These are phyloP conservation scores for Davidsoniella eucalypti DNA, from an alignment of 2,329 filamentous ascomycete species.

Conservation along the genomic window DNA sequence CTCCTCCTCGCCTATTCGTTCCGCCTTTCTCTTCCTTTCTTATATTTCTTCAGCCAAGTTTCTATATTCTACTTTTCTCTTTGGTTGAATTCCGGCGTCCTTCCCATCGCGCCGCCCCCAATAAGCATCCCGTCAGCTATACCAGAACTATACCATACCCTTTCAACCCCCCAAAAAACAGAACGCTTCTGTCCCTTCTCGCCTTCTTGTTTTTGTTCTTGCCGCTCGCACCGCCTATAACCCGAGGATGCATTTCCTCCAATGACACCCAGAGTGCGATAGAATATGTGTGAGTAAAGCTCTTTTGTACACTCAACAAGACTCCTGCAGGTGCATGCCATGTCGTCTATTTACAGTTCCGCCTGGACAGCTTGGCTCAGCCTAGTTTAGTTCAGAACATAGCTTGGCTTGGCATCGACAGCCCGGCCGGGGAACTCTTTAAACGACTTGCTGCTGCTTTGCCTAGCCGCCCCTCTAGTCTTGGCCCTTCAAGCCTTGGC, in stretches of 20 bases:
- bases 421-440: neutral
- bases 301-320: neutral
- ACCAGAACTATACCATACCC: no score
- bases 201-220: neutral
- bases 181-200: neutral
- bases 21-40: slow-evolving; percentile 7
- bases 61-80: neutral
- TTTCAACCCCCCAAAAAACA: neutral
- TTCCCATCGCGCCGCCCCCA: no score
- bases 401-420: neutral
- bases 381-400: no score
- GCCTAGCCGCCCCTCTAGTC: no score
- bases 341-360: neutral
- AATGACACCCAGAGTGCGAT: slow-evolving; percentile 7
- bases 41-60: neutral
- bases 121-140: no score
- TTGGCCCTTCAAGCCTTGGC: neutral
- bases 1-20: slow-evolving; percentile 2
- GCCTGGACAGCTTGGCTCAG: neutral
- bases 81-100: no score
- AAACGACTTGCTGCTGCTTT: no score
- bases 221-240: neutral
- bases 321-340: slow-evolving; percentile 1
- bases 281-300: slow-evolving; percentile 10
- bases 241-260: slow-evolving; percentile 7